Evolutionary conservation across 768 basidiomycete species (phyloP).

Genomic region (Boletus reticulatus): DNA sequence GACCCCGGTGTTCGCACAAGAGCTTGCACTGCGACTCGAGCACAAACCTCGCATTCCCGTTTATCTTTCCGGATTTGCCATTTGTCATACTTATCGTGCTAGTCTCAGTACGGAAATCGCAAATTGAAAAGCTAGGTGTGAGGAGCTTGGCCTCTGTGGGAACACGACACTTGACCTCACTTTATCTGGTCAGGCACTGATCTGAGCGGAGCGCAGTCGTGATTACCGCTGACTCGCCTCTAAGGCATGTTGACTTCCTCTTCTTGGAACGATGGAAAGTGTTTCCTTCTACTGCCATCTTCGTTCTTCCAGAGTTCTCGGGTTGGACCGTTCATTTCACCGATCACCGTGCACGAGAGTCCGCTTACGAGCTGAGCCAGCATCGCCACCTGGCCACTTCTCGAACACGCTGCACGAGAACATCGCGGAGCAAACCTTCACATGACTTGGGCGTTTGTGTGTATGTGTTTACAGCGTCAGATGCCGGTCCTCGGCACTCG

Average conservation of each 20-base stretch:
- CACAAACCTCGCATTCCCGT: constrained; percentile 4
- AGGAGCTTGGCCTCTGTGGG: constrained; percentile 13
- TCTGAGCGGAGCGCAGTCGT: constrained; percentile 19
- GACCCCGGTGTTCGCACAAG: background rate
- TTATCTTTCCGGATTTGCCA: constrained; percentile 4
- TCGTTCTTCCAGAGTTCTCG: constrained; percentile 27
- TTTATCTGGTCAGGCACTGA: constrained; percentile 31
- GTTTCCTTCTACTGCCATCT: constrained; percentile 3
- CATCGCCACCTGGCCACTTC: constrained; percentile 12
- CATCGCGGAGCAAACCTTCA: constrained; percentile 3
- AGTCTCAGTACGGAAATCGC: constrained; percentile 8
- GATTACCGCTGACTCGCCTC: constrained; percentile 25
- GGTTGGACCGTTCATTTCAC: constrained; percentile 23
- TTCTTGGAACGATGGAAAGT: constrained; percentile 12
- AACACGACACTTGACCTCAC: constrained; percentile 19
- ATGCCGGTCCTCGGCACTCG: background rate
- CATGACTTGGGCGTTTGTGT: background rate
- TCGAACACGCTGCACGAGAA: constrained; percentile 6
- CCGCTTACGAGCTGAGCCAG: constrained; percentile 17
- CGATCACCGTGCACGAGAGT: constrained; percentile 19
- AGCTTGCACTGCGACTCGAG: background rate
- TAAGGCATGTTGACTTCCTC: constrained; percentile 25
- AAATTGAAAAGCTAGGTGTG: constrained; percentile 28
- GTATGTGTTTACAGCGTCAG: background rate
- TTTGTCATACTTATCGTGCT: constrained; percentile 19